A percentile compares a stretch with the other conserved stretches of the same genome.
phyloP scores from a whole-genome alignment of 176 grass and related monocot genomes.

The sorghum (Sorghum bicolor) region Sorghum_bicolor_NCBIv3 NC_012871.2:74836501-74837000 shows the following conservation, averaged over 20 bases:
- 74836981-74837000: constrained; percentile 99
- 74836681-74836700: constrained; percentile 61
- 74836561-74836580: constrained; percentile 98
- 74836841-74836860: constrained; percentile 37
- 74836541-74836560: constrained; percentile 85
- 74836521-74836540: constrained; percentile 60
- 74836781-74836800: constrained; percentile 57
- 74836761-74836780: constrained; percentile 59
- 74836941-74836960: constrained; percentile 94
- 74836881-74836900: constrained; percentile 82
- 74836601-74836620: constrained; percentile 74
- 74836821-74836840: constrained; percentile 44
- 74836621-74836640: constrained; percentile 66
- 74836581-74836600: constrained; percentile 99
- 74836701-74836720: constrained; percentile 53
- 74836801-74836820: constrained; percentile 55
- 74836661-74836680: constrained; percentile 56
- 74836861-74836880: constrained; percentile 54
- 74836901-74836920: constrained; percentile 87
- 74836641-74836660: constrained; percentile 52
- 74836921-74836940: constrained; percentile 81
- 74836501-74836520: constrained; percentile 5
- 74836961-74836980: constrained; percentile 98
- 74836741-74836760: constrained; percentile 72
- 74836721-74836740: constrained; percentile 75